These are phyloP conservation scores for Thermoascus crustaceus DNA, from an alignment of 2,329 filamentous ascomycete species.

Conservation along the genomic window DNA sequence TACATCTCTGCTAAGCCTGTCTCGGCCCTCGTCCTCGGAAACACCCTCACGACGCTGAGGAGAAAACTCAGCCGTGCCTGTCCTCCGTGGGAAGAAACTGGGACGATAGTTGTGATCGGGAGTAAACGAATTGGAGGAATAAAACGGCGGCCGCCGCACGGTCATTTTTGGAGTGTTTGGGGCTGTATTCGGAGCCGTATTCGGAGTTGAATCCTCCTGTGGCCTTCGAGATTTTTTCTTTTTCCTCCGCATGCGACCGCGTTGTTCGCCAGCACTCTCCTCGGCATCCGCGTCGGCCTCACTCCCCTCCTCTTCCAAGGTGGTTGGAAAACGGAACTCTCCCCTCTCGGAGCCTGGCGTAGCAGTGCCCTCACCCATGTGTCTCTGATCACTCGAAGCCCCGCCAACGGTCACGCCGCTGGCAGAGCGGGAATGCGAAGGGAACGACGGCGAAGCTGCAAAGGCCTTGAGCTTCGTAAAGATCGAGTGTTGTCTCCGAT, in stretches of 20 bases:
- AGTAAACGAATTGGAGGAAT: conserved; percentile 40
- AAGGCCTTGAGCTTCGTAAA: conserved; percentile 74
- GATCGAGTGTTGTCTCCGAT: conserved; percentile 55
- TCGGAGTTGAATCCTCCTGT: conserved; percentile 42
- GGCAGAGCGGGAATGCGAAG: conserved; percentile 42
- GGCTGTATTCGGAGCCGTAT: too few species aligned
- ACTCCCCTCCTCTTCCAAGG: conserved; percentile 52
- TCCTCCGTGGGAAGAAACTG: conserved; percentile 52
- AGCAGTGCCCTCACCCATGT: conserved; percentile 29
- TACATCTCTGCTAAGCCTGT: conserved; percentile 48
- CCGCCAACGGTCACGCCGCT: conserved; percentile 39
- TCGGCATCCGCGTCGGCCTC: conserved; percentile 74
- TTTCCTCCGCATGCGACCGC: conserved; percentile 48
- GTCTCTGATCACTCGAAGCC: conserved; percentile 31
- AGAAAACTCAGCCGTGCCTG: conserved; percentile 55
- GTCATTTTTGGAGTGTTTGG: conserved; percentile 57
- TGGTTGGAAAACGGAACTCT: conserved; percentile 46
- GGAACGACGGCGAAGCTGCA: conserved; percentile 46
- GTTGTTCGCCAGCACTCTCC: conserved; percentile 74
- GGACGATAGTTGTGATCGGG: conserved; percentile 39
- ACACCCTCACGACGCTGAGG: conserved; percentile 54
- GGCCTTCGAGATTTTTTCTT: conserved; percentile 56
- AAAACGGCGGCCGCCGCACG: conserved; percentile 28
- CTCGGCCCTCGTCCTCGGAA: conserved; percentile 67
- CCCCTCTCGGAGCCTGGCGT: conserved; percentile 44